Evolutionary conservation across 306 rosid species (phyloP).

Genomic region (Begonia peltatifolia): DNA sequence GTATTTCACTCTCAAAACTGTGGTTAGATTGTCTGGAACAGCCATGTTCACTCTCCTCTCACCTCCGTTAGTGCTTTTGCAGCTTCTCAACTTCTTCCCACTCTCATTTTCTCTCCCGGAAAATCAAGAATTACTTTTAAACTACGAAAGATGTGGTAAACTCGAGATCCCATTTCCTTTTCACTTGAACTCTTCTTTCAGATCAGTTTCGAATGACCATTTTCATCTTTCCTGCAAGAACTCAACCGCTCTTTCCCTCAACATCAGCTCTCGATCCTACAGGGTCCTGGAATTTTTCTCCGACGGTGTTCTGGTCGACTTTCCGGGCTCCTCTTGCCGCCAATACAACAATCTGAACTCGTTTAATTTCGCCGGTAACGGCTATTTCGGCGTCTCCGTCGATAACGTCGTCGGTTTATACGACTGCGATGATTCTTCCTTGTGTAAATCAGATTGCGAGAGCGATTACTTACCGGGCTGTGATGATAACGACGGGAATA

Average conservation of each 20-base stretch:
- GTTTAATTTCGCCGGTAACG: conserved; percentile 28
- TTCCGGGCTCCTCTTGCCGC: conserved; percentile 55
- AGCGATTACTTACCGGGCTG: conserved; percentile 51
- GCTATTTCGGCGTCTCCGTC: conserved; percentile 43
- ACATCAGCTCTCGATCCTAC: conserved; percentile 28
- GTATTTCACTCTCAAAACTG: conserved; percentile 2
- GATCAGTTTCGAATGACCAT: conserved; percentile 23
- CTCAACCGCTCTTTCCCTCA: conserved; percentile 51
- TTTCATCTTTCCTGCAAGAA: conserved; percentile 59
- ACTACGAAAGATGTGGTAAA: conserved; percentile 61
- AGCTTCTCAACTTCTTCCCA: conserved; percentile 19
- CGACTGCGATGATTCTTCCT: conserved; percentile 87
- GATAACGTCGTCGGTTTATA: conserved; percentile 77
- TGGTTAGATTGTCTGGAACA: too few species aligned
- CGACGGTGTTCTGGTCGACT: conserved; percentile 59
- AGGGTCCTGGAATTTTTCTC: conserved; percentile 56
- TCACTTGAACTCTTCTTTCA: conserved; percentile 49
- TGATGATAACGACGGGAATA: conserved; percentile 32
- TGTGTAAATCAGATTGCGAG: conserved; percentile 71
- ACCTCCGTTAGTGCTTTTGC: conserved; percentile 13
- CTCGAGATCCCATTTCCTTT: conserved; percentile 68
- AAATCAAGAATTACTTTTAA: conserved; percentile 17
- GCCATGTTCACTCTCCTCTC: conserved; percentile 23
- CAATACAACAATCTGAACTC: conserved; percentile 70
- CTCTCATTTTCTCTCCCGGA: conserved; percentile 23